A percentile compares a stretch with the other conserved stretches of the same genome.
phyloP scores from a whole-genome alignment of 2,329 filamentous ascomycete species.

The Davidsoniella australis region DNA sequence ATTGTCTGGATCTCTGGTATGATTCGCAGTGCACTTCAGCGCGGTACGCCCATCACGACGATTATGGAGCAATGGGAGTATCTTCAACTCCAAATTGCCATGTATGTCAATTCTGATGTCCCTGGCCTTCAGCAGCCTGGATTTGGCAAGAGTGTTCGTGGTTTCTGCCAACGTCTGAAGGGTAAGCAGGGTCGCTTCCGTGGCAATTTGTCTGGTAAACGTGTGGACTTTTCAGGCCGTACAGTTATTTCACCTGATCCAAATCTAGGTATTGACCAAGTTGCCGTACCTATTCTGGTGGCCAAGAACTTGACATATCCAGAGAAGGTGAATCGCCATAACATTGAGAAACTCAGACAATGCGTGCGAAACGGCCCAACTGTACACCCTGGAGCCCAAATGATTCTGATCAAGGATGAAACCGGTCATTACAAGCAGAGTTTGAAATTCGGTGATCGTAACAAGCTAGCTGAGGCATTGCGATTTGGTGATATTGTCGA shows the following conservation, averaged over 20 bases:
- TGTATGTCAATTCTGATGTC: conserved; percentile 95
- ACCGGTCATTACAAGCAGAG: conserved; percentile 52
- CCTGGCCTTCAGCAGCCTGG: conserved; percentile 81
- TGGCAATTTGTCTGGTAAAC: conserved; percentile 92
- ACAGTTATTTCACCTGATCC: conserved; percentile 97
- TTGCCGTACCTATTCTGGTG: conserved; percentile 80
- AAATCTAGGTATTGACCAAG: conserved; percentile 82
- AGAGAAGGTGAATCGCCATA: conserved; percentile 69
- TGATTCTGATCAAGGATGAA: conserved; percentile 53
- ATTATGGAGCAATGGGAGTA: conserved; percentile 99
- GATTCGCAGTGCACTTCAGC: conserved; percentile 65
- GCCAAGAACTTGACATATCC: conserved; percentile 94
- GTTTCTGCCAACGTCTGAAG: conserved; percentile 88
- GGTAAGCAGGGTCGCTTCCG: conserved; percentile 95
- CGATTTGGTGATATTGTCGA: conserved; percentile 79
- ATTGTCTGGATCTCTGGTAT: conserved; percentile 86
- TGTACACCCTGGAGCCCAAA: conserved; percentile 77
- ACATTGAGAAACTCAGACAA: conserved; percentile 62
- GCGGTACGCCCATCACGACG: conserved; percentile 69
- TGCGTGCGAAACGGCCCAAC: conserved; percentile 60
- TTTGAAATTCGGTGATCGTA: conserved; percentile 57
- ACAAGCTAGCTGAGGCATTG: conserved; percentile 55
- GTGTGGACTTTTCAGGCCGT: conserved; percentile 93
- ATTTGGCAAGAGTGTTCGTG: conserved; percentile 74
- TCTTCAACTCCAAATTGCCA: conserved; percentile 81